phyloP scores from a whole-genome alignment of 2,329 filamentous ascomycete genomes.

The Neobulgaria alba region DNA sequence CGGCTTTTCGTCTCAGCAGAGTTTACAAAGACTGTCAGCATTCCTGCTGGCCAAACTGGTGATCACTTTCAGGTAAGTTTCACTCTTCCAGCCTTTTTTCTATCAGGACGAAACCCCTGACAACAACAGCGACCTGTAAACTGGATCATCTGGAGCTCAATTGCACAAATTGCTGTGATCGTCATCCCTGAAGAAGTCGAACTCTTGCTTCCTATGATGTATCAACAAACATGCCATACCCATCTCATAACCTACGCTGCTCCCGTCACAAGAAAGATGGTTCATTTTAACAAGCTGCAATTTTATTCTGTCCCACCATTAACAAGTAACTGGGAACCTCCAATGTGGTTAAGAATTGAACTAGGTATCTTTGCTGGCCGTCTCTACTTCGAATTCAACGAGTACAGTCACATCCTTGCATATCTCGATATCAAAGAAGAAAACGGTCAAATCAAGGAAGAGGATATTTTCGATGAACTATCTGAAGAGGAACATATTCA shows the following conservation, averaged over 20 bases:
- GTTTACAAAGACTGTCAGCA: conserved; percentile 35
- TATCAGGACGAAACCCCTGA: too few relatives aligned
- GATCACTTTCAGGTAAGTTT: conserved; percentile 34
- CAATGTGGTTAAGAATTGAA: conserved; percentile 47
- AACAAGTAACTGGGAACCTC: conserved; percentile 33
- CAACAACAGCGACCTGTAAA: conserved; percentile 41
- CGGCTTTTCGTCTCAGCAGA: conserved; percentile 36
- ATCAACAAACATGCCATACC: conserved; percentile 17
- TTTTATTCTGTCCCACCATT: conserved; percentile 45
- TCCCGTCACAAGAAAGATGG: conserved; percentile 51
- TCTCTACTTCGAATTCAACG: conserved; percentile 47
- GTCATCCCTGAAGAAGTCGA: conserved; percentile 58
- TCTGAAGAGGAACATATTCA: background rate
- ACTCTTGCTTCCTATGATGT: conserved; percentile 38
- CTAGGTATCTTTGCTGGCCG: conserved; percentile 52
- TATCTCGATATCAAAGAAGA: conserved; percentile 14
- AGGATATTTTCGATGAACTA: conserved; percentile 5
- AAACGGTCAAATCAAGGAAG: conserved; percentile 1
- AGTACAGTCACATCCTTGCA: conserved; percentile 33
- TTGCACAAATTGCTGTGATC: conserved; percentile 41
- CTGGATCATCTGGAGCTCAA: conserved; percentile 52
- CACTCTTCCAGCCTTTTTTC: too few relatives aligned
- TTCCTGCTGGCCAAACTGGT: conserved; percentile 26
- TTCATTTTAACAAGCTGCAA: conserved; percentile 44
- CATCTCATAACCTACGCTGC: conserved; percentile 50